These are phyloP conservation scores for Geotrichum restrictum DNA, from an alignment of 1,139 yeast species.

Conservation along the genomic window DNA sequence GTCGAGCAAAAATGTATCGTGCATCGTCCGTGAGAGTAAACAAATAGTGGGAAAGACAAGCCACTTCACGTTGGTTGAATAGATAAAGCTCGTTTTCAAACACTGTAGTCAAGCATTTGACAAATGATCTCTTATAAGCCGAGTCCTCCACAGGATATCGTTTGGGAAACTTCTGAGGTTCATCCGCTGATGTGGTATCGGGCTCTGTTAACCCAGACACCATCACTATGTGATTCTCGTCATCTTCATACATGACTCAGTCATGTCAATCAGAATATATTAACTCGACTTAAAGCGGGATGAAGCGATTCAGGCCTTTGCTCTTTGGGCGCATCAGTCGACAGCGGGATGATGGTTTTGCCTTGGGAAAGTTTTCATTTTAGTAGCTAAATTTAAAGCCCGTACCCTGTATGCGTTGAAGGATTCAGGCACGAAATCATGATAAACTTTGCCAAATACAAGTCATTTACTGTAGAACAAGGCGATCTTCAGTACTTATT, in stretches of 20 bases:
- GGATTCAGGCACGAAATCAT: too few species aligned
- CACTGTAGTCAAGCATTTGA: slow-evolving; percentile 9
- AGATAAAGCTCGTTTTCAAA: slow-evolving; percentile 11
- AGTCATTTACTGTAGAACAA: too few species aligned
- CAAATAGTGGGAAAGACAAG: slow-evolving; percentile 14
- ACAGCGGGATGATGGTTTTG: too few species aligned
- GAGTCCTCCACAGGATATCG: slow-evolving; percentile 19
- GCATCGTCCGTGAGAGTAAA: slow-evolving; percentile 11
- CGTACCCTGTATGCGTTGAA: too few species aligned
- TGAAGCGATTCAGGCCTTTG: background rate
- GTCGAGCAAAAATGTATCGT: slow-evolving; percentile 15
- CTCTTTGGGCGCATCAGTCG: too few species aligned
- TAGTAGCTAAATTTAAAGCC: too few species aligned
- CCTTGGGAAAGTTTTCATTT: too few species aligned
- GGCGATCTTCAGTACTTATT: too few species aligned
- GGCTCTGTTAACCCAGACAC: background rate
- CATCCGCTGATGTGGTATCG: background rate
- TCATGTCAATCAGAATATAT: background rate
- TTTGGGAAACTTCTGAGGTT: background rate
- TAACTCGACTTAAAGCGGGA: too few species aligned
- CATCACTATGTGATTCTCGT: background rate
- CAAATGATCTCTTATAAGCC: slow-evolving; percentile 13
- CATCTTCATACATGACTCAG: background rate
- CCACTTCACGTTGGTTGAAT: slow-evolving; percentile 13
- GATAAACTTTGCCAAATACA: too few species aligned